A percentile compares a stretch with the other conserved stretches of the same genome.
Conservation (phyloP, 2,329 filamentous ascomycete species). For the Beauveria sp. region DNA sequence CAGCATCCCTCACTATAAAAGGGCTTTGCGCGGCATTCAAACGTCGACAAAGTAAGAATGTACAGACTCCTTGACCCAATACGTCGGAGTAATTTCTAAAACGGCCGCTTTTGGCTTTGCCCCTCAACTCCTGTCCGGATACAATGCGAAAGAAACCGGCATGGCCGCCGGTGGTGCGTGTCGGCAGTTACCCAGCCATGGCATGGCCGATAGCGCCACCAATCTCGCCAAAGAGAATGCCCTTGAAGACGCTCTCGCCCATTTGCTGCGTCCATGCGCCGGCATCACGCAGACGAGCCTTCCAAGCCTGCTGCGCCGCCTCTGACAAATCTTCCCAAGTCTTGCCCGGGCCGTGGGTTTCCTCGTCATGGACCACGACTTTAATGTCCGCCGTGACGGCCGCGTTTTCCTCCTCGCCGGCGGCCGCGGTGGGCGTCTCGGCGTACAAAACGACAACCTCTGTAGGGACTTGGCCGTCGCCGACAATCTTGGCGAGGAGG, state of each 20-base stretch:
- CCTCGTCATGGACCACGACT: slow-evolving; percentile 39
- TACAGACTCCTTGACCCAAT: not conserved
- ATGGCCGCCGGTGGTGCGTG: not conserved
- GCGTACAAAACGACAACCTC: slow-evolving; percentile 31
- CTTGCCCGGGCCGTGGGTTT: slow-evolving; percentile 45
- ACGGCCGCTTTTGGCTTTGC: no score
- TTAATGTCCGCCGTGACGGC: slow-evolving; percentile 23
- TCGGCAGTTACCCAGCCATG: slow-evolving; percentile 29
- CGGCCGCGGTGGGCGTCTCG: slow-evolving; percentile 19
- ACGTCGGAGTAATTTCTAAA: not conserved
- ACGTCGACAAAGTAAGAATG: no score
- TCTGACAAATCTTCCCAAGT: slow-evolving; percentile 64
- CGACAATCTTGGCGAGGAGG: slow-evolving; percentile 31
- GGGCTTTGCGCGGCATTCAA: no score
- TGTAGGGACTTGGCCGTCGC: slow-evolving; percentile 26
- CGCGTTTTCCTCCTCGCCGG: slow-evolving; percentile 10
- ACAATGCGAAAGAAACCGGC: not conserved
- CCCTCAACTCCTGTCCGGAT: not conserved
- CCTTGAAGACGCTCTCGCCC: slow-evolving; percentile 68
- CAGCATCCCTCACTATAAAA: no score
- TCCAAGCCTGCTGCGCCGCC: slow-evolving; percentile 61
- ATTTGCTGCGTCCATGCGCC: slow-evolving; percentile 75
- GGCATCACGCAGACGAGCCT: slow-evolving; percentile 55
- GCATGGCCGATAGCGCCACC: slow-evolving; percentile 53
- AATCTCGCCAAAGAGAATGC: slow-evolving; percentile 69